Conservation (phyloP, 2,329 filamentous ascomycete species). For the Cercospora beticola region DNA sequence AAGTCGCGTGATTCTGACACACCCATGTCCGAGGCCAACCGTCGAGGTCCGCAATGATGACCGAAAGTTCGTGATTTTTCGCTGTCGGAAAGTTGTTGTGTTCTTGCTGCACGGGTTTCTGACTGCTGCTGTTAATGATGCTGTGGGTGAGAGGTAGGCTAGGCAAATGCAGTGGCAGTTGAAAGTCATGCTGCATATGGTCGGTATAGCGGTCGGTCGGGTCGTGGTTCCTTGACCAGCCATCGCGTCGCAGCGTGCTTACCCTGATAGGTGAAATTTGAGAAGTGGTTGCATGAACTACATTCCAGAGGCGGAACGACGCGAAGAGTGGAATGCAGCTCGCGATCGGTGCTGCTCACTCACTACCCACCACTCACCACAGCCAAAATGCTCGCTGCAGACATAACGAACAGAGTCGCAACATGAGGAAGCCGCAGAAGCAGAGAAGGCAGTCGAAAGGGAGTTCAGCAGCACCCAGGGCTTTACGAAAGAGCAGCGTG, state of each 20-base stretch:
- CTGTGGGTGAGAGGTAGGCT: background rate
- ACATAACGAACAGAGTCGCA: background rate
- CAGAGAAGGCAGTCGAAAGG: background rate
- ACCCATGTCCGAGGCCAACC: background rate
- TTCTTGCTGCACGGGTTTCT: background rate
- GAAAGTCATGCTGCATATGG: background rate
- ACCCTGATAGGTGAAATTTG: conserved; percentile 7
- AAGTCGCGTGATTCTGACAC: background rate
- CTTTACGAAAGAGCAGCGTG: background rate
- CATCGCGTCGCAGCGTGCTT: conserved; percentile 8
- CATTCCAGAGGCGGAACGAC: conserved; percentile 13
- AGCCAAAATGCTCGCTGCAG: background rate
- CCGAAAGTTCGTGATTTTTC: background rate
- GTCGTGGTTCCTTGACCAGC: conserved; percentile 10
- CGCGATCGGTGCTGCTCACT: background rate
- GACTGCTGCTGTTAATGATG: background rate
- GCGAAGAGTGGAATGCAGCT: conserved; percentile 9
- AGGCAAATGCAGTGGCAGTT: background rate
- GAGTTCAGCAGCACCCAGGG: background rate
- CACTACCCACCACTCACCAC: background rate
- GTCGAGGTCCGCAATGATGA: background rate
- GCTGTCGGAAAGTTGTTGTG: background rate
- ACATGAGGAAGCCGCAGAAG: background rate
- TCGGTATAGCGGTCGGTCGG: background rate
- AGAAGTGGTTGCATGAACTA: conserved; percentile 19